Evolutionary conservation across 768 basidiomycete genomes (phyloP).

Genomic region (Amanita subjunquillea): DNA sequence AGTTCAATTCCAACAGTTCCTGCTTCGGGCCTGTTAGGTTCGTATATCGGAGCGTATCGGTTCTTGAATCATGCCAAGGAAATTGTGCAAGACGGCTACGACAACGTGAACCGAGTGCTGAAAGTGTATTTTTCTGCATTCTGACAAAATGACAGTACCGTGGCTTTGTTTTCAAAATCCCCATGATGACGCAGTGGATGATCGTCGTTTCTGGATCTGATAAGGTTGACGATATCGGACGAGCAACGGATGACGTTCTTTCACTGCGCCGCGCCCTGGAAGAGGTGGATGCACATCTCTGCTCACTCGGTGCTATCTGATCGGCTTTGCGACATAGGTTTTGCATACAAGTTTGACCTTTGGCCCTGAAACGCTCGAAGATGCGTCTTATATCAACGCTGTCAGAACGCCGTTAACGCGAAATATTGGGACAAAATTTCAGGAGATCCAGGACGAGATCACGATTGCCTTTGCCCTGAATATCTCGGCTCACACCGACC

Average conservation of each 20-base stretch:
- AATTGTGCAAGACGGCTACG: conserved; percentile 22
- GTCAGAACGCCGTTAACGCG: conserved; percentile 17
- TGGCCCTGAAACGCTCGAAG: conserved; percentile 14
- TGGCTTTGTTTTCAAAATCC: conserved; percentile 28
- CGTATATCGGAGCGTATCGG: conserved; percentile 16
- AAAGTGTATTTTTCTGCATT: background rate
- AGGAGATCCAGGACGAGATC: conserved; percentile 16
- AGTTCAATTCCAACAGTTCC: background rate
- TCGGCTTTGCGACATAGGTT: conserved; percentile 9
- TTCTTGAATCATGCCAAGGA: conserved; percentile 13
- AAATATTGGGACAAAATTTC: conserved; percentile 16
- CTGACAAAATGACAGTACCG: conserved; percentile 11
- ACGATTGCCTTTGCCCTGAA: conserved; percentile 11
- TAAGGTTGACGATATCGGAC: conserved; percentile 34
- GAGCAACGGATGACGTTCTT: conserved; percentile 32
- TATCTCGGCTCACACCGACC: background rate
- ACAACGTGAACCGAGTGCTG: conserved; percentile 13
- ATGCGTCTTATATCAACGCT: conserved; percentile 10
- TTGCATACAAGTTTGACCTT: conserved; percentile 27
- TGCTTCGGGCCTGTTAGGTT: conserved; percentile 12
- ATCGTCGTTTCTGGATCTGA: conserved; percentile 29
- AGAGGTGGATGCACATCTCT: conserved; percentile 5
- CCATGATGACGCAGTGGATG: conserved; percentile 33
- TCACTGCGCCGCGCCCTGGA: conserved; percentile 28
- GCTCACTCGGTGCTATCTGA: background rate